Conservation (phyloP, 2,329 filamentous ascomycete genomes). For the Fusarium vanettenii region DNA sequence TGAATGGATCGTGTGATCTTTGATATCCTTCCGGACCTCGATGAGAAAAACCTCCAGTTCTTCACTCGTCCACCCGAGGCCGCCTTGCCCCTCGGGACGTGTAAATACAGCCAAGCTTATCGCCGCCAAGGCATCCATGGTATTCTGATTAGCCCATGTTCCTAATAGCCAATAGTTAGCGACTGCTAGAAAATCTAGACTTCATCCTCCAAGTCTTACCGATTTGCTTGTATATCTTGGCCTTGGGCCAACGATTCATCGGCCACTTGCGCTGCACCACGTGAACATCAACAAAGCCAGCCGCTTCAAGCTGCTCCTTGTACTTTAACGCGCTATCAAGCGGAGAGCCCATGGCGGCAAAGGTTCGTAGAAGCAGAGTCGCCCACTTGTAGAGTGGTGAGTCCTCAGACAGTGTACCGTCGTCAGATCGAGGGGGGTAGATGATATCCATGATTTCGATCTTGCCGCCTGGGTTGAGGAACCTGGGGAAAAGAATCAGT, state of each 20-base stretch:
- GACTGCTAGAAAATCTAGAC: background rate
- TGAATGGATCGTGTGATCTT: background rate
- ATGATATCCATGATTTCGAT: constrained; percentile 29
- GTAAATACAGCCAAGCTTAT: constrained; percentile 14
- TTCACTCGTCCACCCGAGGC: constrained; percentile 8
- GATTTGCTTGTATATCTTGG: constrained; percentile 31
- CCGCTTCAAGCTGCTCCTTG: constrained; percentile 16
- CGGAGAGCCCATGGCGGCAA: background rate
- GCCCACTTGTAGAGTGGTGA: constrained; percentile 17
- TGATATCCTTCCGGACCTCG: constrained; percentile 8
- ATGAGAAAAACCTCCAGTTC: constrained; percentile 11
- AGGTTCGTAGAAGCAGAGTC: background rate
- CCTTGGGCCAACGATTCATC: constrained; percentile 12
- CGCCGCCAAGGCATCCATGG: constrained; percentile 7
- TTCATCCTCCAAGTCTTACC: constrained; percentile 1
- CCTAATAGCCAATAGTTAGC: background rate
- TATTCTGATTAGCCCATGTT: constrained; percentile 8
- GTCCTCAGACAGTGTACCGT: background rate
- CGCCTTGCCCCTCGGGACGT: constrained; percentile 3
- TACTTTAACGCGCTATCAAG: constrained; percentile 16
- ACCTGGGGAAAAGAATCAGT: background rate
- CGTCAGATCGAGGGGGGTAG: constrained; percentile 21
- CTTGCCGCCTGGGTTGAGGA: constrained; percentile 3
- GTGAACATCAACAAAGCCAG: constrained; percentile 6
- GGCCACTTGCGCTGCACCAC: constrained; percentile 24